These are phyloP conservation scores for Daldinia grandis DNA, from an alignment of 495 filamentous ascomycete genomes.

Conservation along the genomic window DNA sequence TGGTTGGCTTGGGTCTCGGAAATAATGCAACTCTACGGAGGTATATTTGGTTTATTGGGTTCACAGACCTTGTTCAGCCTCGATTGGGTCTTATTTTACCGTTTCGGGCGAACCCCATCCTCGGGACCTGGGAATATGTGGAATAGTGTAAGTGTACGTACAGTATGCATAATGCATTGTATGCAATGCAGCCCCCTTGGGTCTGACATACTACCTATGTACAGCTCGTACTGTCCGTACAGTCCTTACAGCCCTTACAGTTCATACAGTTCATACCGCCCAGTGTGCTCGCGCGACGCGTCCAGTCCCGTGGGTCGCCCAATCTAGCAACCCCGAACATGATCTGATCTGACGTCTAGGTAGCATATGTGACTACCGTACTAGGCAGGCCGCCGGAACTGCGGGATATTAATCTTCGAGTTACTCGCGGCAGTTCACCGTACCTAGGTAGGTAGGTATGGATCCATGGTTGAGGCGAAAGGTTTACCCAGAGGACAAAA, in stretches of 20 bases:
- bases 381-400: conserved; percentile 21
- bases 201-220: conserved; percentile 11
- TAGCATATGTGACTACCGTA: conserved; percentile 22
- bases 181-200: conserved; percentile 9
- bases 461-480: background rate
- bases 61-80: conserved; percentile 30
- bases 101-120: conserved; percentile 23
- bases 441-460: too few relatives aligned
- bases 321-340: conserved; percentile 19
- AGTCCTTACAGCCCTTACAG: background rate
- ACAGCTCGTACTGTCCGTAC: background rate
- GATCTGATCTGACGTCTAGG: conserved; percentile 34
- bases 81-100: conserved; percentile 17
- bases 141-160: background rate
- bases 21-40: conserved; percentile 28
- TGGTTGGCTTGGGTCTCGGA: conserved; percentile 17
- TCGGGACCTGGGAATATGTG: conserved; percentile 20
- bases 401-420: conserved; percentile 24
- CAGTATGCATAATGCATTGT: conserved; percentile 8
- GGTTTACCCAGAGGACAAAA: background rate
- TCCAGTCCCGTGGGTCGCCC: conserved; percentile 28
- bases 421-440: conserved; percentile 18
- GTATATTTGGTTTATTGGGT: conserved; percentile 2
- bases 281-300: conserved; percentile 9
- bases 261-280: background rate